Evolutionary conservation across 345 rosid species (phyloP), one percentile per base, ranked within the genome.

Genomic region (Hibiscus tridactylites): DNA sequence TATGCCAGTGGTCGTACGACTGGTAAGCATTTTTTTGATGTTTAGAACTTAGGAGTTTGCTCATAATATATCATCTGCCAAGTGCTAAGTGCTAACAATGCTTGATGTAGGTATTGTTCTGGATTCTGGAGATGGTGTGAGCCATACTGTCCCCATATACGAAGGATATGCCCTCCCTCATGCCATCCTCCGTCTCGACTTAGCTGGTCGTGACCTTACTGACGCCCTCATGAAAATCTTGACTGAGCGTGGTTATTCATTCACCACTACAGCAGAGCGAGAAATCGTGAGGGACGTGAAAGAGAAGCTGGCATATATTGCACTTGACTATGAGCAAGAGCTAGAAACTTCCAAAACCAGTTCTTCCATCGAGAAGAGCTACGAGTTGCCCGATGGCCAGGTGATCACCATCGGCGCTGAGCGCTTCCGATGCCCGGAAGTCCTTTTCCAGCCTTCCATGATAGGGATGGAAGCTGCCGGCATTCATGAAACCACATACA

Each of bases 251-350:
- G 88, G 92, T 28, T 88, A 88, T 76, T 88, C 92, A 16, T 88
- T 88, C 79, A 88, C 92, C 70, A 88, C 92, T 71, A 76, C 92
- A 42, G 90, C 92, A 67, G 92, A 88, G 77, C 88, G 92, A 71
- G 91, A 87, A 46, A 85, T 87, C 24, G 91, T 87, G 44, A 79
- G 91, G 73, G 91, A 87, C 77, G 80, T 85, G 90, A 85, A 88
- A 74, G 92, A 88, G 81, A 88, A 88, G 77, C 76, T 88, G 71
- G 80, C 88, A 64, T 88, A 84, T 71, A 88, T 88, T 46, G 90
- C 90, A 71, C 86, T 88, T 54, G 92, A 54, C 59, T 54, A 54
- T 8, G 59, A 54, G 59, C 59, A 54, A 54, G 59, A 54, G 59
- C 59, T 54, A 54, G 59, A 54, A 54, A 83, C 90, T 52, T 17